These are phyloP conservation scores for Sanghuangporus weigelae DNA, from an alignment of 1,284 basidiomycete species.

Conservation along the genomic window DNA sequence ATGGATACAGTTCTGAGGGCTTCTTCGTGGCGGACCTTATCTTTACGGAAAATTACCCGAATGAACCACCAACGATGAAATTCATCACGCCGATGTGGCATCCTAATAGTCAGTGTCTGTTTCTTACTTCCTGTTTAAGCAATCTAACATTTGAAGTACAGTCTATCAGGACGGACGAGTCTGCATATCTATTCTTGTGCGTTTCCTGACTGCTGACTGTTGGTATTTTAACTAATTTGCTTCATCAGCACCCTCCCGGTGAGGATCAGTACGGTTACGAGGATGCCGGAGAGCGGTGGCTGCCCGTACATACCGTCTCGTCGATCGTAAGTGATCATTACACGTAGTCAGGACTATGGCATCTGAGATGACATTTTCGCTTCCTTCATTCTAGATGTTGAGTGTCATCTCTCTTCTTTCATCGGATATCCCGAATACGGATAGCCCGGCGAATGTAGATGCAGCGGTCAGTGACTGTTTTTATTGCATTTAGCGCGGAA, in stretches of 20 bases:
- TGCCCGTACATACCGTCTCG: constrained; percentile 95
- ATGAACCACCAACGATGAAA: constrained; percentile 92
- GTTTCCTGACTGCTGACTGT: constrained; percentile 24
- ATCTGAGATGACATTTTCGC: not conserved
- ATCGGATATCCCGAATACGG: constrained; percentile 87
- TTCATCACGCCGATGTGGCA: constrained; percentile 99
- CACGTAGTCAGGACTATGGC: not conserved
- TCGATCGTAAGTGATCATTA: constrained; percentile 75
- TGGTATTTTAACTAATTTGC: constrained; percentile 9
- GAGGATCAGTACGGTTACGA: constrained; percentile 99
- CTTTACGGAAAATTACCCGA: constrained; percentile 88
- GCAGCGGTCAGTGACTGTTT: constrained; percentile 50
- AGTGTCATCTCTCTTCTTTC: constrained; percentile 96
- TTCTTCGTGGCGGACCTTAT: constrained; percentile 85
- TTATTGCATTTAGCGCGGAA: not conserved
- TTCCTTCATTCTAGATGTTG: constrained; percentile 58
- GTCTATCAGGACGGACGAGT: constrained; percentile 89
- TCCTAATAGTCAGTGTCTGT: constrained; percentile 78
- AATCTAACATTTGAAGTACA: constrained; percentile 28
- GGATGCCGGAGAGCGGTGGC: constrained; percentile 95
- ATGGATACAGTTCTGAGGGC: constrained; percentile 74
- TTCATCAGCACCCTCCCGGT: constrained; percentile 82
- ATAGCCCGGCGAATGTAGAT: constrained; percentile 97
- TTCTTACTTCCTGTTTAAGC: constrained; percentile 5
- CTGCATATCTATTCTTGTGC: constrained; percentile 93